Conservation (phyloP, 2,329 filamentous ascomycete genomes). For the Fusarium continuum region DNA sequence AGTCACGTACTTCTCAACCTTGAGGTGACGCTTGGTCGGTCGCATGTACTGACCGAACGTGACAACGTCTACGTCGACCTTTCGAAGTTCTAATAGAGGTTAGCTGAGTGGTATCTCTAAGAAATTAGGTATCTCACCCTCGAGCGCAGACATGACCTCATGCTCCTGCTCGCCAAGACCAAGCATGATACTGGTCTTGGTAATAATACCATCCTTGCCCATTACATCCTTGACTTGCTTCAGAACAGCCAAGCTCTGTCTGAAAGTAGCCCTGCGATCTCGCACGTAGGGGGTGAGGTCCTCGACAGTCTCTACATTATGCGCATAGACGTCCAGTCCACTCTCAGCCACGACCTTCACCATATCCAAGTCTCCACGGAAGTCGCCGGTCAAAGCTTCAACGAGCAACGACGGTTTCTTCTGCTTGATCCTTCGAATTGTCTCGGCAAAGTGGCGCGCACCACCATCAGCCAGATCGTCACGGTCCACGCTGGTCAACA, state of each 20-base stretch:
- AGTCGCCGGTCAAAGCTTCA: constrained; percentile 89
- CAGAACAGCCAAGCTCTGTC: constrained; percentile 83
- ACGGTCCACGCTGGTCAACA: constrained; percentile 91
- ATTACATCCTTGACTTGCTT: constrained; percentile 81
- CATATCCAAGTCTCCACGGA: constrained; percentile 85
- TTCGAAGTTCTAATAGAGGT: constrained; percentile 71
- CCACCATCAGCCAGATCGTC: constrained; percentile 93
- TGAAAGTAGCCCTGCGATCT: constrained; percentile 88
- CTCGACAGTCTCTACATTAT: constrained; percentile 97
- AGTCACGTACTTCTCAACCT: constrained; percentile 94
- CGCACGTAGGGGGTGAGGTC: constrained; percentile 88
- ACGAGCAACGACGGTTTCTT: constrained; percentile 81
- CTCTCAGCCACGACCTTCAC: constrained; percentile 84
- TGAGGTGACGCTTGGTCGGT: constrained; percentile 96
- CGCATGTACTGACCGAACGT: constrained; percentile 99
- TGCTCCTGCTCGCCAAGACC: constrained; percentile 92
- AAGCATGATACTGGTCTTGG: constrained; percentile 99
- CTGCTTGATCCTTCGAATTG: constrained; percentile 90
- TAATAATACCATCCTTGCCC: constrained; percentile 77
- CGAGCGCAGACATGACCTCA: constrained; percentile 81
- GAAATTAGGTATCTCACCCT: constrained; percentile 57
- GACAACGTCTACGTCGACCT: constrained; percentile 87
- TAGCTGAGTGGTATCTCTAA: constrained; percentile 10
- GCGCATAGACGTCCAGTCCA: constrained; percentile 94
- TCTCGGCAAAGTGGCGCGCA: constrained; percentile 89